Conservation (phyloP, 2,329 filamentous ascomycete species). For the Stromatinia cepivora region DNA sequence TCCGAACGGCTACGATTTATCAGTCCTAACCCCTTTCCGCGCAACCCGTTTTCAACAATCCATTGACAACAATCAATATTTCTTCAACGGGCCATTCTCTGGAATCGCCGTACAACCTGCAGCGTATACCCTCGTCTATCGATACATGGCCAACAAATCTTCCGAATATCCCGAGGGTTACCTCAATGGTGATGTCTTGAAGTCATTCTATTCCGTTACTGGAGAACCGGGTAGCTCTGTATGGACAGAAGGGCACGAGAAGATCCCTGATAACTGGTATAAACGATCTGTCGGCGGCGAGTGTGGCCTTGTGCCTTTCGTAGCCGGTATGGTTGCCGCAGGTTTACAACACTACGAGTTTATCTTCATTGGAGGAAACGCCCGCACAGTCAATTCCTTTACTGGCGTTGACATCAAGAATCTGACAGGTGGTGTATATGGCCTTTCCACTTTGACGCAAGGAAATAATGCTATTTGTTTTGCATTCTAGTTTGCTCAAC, state of each 20-base stretch:
- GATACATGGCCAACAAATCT: slow-evolving; percentile 41
- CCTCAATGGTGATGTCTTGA: slow-evolving; percentile 35
- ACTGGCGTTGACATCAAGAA: slow-evolving; percentile 48
- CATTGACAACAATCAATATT: slow-evolving; percentile 47
- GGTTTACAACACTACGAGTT: slow-evolving; percentile 46
- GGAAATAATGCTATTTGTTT: slow-evolving; percentile 52
- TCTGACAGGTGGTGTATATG: slow-evolving; percentile 49
- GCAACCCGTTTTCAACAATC: slow-evolving; percentile 45
- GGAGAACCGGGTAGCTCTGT: slow-evolving; percentile 28
- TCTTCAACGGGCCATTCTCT: slow-evolving; percentile 54
- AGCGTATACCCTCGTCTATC: slow-evolving; percentile 38
- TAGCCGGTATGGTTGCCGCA: slow-evolving; percentile 44
- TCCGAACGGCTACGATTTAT: slow-evolving; percentile 45
- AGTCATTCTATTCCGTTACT: slow-evolving; percentile 31
- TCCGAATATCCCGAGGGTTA: slow-evolving; percentile 37
- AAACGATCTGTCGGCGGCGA: slow-evolving; percentile 30
- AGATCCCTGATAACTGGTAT: slow-evolving; percentile 33
- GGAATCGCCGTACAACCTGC: slow-evolving; percentile 44
- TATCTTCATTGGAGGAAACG: slow-evolving; percentile 53
- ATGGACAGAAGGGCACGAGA: slow-evolving; percentile 29
- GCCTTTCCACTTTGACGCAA: slow-evolving; percentile 45
- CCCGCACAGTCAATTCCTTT: slow-evolving; percentile 53
- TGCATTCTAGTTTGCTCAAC: slow-evolving; percentile 44
- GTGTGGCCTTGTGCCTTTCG: slow-evolving; percentile 44
- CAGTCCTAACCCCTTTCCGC: slow-evolving; percentile 47